Percentiles rank a stretch among this genome's conserved stretches.
Conservation (phyloP, 179 eudicot species). For the Beta corolliflora region DNA sequence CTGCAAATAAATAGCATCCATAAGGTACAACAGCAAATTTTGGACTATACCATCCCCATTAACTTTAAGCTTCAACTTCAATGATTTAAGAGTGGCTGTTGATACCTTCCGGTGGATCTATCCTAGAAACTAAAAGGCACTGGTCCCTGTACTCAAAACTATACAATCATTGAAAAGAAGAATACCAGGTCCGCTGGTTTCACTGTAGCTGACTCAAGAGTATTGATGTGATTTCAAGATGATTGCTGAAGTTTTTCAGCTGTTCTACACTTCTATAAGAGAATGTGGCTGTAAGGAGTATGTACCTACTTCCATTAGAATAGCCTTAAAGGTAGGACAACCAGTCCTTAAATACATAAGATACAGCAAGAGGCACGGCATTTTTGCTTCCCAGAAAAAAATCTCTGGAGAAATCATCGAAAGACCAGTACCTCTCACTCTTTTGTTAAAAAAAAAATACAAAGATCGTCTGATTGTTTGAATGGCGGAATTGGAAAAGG, state of each 20-base stretch:
- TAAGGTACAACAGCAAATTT: constrained; percentile 1
- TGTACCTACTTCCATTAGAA: no score
- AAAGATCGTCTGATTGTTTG: no score
- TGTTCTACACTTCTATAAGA: no score
- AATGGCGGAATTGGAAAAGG: no score
- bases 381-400: not conserved
- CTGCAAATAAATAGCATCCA: constrained; percentile 44
- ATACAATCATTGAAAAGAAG: not conserved
- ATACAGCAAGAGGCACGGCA: not conserved
- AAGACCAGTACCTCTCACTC: no score
- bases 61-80: not conserved
- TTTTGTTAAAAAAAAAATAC: no score
- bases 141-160: not conserved
- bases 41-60: not conserved
- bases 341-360: not conserved
- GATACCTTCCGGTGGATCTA: not conserved
- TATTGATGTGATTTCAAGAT: no score
- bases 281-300: no score
- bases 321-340: not conserved
- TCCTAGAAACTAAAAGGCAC: not conserved
- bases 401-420: no score
- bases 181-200: no score
- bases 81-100: not conserved
- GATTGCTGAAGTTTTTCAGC: no score
- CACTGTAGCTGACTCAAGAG: no score